Evolutionary conservation across 2,329 filamentous ascomycete species (phyloP).

Genomic region (Nectriaceae sp.): DNA sequence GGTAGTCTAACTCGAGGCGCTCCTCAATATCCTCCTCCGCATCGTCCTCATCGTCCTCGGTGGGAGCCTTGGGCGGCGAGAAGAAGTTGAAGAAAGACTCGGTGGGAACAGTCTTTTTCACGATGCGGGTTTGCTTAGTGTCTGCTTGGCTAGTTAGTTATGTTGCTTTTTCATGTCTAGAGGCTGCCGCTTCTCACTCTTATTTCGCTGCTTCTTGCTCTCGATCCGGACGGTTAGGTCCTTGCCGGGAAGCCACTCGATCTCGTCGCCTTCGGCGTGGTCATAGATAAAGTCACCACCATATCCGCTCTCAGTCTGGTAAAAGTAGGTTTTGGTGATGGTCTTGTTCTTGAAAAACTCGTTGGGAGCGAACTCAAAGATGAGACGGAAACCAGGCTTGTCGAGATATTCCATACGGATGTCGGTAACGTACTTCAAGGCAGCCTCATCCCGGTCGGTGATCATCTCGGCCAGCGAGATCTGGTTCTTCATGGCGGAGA

Average conservation of each 20-base stretch:
- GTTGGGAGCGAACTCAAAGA: slow-evolving; percentile 96
- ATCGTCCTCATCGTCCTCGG: slow-evolving; percentile 70
- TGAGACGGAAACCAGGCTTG: slow-evolving; percentile 95
- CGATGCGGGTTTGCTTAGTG: slow-evolving; percentile 98
- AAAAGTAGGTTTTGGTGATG: slow-evolving; percentile 97
- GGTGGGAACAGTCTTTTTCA: slow-evolving; percentile 98
- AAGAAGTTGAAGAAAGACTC: slow-evolving; percentile 99
- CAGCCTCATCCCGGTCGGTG: slow-evolving; percentile 93
- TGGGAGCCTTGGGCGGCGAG: slow-evolving; percentile 85
- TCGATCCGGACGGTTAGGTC: slow-evolving; percentile 93
- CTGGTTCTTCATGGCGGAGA: slow-evolving; percentile 99
- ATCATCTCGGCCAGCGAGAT: slow-evolving; percentile 97
- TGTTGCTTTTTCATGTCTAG: neutral
- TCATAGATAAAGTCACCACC: slow-evolving; percentile 99
- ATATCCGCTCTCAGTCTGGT: slow-evolving; percentile 98
- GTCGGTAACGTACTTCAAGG: slow-evolving; percentile 85
- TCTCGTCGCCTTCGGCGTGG: slow-evolving; percentile 96
- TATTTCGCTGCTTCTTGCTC: slow-evolving; percentile 99
- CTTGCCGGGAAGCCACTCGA: slow-evolving; percentile 92
- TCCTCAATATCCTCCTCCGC: slow-evolving; percentile 92
- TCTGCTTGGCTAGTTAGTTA: slow-evolving; percentile 53
- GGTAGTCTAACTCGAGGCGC: slow-evolving; percentile 96
- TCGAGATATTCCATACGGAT: slow-evolving; percentile 99
- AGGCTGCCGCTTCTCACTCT: slow-evolving; percentile 84
- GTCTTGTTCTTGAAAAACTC: slow-evolving; percentile 97